phyloP scores from a whole-genome alignment of 2,329 filamentous ascomycete genomes.

The Penicillium sp. region DNA sequence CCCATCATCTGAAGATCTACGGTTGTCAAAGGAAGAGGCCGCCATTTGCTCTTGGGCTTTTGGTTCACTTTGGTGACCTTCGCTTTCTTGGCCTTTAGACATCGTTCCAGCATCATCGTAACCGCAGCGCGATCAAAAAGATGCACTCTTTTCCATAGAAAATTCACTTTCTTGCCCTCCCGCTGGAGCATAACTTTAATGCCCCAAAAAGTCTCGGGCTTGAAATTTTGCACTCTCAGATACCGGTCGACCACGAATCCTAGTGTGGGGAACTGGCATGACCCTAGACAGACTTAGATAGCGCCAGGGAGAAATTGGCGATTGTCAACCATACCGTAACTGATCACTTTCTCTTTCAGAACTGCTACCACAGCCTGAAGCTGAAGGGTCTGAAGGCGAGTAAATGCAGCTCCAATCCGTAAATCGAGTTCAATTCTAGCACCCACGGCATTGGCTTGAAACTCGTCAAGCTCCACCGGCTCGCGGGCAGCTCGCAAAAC shows the following conservation, averaged over 20 bases:
- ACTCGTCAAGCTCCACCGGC: conserved; percentile 73
- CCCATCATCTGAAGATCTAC: conserved; percentile 96
- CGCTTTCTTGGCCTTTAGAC: conserved; percentile 67
- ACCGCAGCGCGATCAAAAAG: conserved; percentile 84
- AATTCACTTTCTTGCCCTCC: conserved; percentile 72
- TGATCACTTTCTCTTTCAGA: conserved; percentile 62
- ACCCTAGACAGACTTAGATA: conserved; percentile 48
- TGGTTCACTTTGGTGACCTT: conserved; percentile 79
- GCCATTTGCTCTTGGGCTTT: conserved; percentile 90
- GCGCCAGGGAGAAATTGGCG: not conserved
- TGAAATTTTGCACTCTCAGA: conserved; percentile 87
- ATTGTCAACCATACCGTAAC: conserved; percentile 60
- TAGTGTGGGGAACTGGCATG: conserved; percentile 93
- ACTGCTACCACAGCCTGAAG: conserved; percentile 66
- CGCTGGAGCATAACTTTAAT: conserved; percentile 78
- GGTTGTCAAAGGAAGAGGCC: conserved; percentile 86
- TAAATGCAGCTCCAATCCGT: conserved; percentile 87
- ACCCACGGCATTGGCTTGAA: conserved; percentile 78
- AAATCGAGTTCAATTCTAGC: conserved; percentile 89
- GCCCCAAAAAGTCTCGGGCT: conserved; percentile 85
- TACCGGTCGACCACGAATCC: conserved; percentile 97
- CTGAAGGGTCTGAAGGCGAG: conserved; percentile 73
- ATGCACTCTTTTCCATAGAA: conserved; percentile 73
- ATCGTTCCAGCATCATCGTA: conserved; percentile 77
- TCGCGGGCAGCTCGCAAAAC: conserved; percentile 75